These are phyloP conservation scores for Phaffomyces opuntiae DNA, from an alignment of 805 yeast genomes.

Conservation along the genomic window DNA sequence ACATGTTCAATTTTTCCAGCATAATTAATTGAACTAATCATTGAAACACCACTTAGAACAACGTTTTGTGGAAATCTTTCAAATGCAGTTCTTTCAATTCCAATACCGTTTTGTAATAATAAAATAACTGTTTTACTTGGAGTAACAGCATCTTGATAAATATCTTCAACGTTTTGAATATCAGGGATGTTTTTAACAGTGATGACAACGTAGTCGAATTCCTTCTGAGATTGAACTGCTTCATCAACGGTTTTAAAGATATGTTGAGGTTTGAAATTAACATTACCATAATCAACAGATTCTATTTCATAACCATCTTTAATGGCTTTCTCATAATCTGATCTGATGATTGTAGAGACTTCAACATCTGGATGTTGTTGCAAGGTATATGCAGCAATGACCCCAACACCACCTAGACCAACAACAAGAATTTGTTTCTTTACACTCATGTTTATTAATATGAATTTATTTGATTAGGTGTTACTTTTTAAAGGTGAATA, in stretches of 20 bases:
- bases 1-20: constrained; percentile 40
- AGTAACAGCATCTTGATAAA: constrained; percentile 41
- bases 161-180: constrained; percentile 42
- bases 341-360: constrained; percentile 53
- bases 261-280: constrained; percentile 44
- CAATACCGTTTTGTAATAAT: constrained; percentile 58
- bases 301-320: constrained; percentile 48
- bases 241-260: constrained; percentile 29
- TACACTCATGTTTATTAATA: neutral
- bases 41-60: constrained; percentile 54
- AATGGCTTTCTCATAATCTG: constrained; percentile 45
- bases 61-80: constrained; percentile 43
- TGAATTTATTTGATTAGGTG: too few relatives aligned
- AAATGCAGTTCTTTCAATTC: constrained; percentile 46
- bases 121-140: constrained; percentile 41
- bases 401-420: constrained; percentile 81
- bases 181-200: constrained; percentile 66
- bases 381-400: constrained; percentile 60
- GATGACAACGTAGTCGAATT: constrained; percentile 52
- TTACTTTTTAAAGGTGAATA: too few relatives aligned
- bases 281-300: constrained; percentile 50
- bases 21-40: constrained; percentile 48
- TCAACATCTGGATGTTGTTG: constrained; percentile 37
- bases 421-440: constrained; percentile 41
- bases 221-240: constrained; percentile 21